Evolutionary conservation across 805 yeast species (phyloP), one percentile per base, ranked within the genome.

Genomic region (Candida gorgasii): DNA sequence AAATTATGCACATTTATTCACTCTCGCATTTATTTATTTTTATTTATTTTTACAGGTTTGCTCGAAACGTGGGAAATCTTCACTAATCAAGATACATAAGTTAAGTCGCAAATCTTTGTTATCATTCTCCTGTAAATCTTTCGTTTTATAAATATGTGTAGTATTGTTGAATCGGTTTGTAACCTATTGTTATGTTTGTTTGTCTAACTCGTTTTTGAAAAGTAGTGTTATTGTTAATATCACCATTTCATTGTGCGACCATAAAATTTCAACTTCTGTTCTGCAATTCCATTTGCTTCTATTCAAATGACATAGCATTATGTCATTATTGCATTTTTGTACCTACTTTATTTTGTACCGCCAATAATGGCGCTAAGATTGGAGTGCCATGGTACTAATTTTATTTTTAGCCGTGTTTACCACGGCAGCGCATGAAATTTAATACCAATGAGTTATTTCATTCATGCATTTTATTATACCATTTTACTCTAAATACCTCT

Each of bases 321-420:
- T 5, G 17, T 19, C 14, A 30, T 30, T 30, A 14, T 33, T 5
- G 16, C 19, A 22, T 14, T 13, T 22, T 23, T 20, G 37, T 34
- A 34, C 37, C 37, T 34, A 34, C 37, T 34, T 34, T 8, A 17
- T 22, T 34, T 13, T n/a, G 7, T 19, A 20, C 12, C 11, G 5
- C 3, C 15, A 4, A 16, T 29, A 16, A 16, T 29, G 12, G 11
- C 8, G 20, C 33, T 26, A 8, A 26, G 28, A 11, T 8, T 5
- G 28, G n/a, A 6, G 5, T 5, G 16, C 16, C 4, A 24, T 24
- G 28, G 28, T 24, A 11, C 7, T 11, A 24, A 24, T 24, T 24
- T 24, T 8, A 16, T 15, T 29, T 29, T 16, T 29, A 8, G 11
- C n/a, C 5, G 5, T 20, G 33, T 5, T 9, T 11, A 24, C 8